phyloP scores from a whole-genome alignment of 768 basidiomycete species.

The Boletus reticulatus region DNA sequence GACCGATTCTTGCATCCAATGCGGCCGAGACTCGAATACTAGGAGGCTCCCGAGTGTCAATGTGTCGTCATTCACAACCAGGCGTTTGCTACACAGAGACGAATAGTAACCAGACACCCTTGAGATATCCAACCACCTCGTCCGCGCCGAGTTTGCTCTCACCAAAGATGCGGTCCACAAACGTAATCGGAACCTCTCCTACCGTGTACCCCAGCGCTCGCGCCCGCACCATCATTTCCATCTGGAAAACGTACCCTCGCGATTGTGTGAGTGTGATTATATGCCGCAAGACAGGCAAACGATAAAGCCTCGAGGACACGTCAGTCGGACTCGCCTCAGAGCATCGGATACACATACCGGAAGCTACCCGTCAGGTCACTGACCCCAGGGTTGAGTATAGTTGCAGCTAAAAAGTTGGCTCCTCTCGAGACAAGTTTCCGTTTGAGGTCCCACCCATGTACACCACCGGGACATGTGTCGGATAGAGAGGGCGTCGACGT shows the following conservation, averaged over 20 bases:
- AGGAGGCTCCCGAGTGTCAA: no score
- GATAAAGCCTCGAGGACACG: slow-evolving; percentile 58
- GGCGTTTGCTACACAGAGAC: slow-evolving; percentile 39
- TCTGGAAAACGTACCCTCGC: slow-evolving; percentile 94
- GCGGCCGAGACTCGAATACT: no score
- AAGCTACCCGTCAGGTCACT: slow-evolving; percentile 92
- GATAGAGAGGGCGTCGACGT: slow-evolving; percentile 53
- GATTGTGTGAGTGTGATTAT: slow-evolving; percentile 84
- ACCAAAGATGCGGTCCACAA: slow-evolving; percentile 91
- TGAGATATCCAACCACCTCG: slow-evolving; percentile 84
- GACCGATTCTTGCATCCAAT: no score
- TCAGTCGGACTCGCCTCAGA: not conserved
- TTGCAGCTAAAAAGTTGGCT: slow-evolving; percentile 88
- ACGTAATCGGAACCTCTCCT: slow-evolving; percentile 92
- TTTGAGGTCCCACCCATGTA: slow-evolving; percentile 91
- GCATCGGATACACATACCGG: slow-evolving; percentile 46
- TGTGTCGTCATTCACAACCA: no score
- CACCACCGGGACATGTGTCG: slow-evolving; percentile 74
- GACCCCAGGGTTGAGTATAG: slow-evolving; percentile 80
- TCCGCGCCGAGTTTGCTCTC: slow-evolving; percentile 90
- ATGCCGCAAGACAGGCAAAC: slow-evolving; percentile 68
- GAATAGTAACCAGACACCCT: slow-evolving; percentile 83
- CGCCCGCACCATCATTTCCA: slow-evolving; percentile 97
- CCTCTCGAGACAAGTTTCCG: slow-evolving; percentile 86
- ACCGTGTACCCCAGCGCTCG: slow-evolving; percentile 79